Conservation (phyloP, 2,329 filamentous ascomycete species). For the Dichotomopilus funicola region DNA sequence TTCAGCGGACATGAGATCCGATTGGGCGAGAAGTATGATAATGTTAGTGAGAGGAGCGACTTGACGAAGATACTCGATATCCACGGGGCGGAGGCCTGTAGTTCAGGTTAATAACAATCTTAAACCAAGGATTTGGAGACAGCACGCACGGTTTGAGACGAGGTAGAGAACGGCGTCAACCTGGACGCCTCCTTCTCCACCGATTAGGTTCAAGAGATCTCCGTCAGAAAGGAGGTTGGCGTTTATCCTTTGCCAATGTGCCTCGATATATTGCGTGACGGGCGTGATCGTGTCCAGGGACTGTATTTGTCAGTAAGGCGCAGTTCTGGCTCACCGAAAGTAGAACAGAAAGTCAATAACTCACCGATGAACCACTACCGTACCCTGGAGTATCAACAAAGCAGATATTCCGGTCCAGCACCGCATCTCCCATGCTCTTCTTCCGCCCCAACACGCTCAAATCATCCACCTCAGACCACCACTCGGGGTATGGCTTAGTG, state of each 20-base stretch:
- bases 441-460: slow-evolving; percentile 51
- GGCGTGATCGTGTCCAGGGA: slow-evolving; percentile 51
- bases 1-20: slow-evolving; percentile 59
- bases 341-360: slow-evolving; percentile 22
- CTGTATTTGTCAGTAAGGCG: slow-evolving; percentile 25
- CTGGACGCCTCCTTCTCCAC: slow-evolving; percentile 73
- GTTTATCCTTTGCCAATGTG: slow-evolving; percentile 57
- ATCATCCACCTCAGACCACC: slow-evolving; percentile 79
- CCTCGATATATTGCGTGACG: slow-evolving; percentile 66
- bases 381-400: slow-evolving; percentile 81
- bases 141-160: slow-evolving; percentile 58
- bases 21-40: slow-evolving; percentile 71
- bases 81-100: slow-evolving; percentile 51
- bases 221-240: slow-evolving; percentile 59
- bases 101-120: slow-evolving; percentile 20
- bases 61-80: slow-evolving; percentile 65
- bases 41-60: slow-evolving; percentile 73
- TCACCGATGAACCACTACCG: slow-evolving; percentile 45
- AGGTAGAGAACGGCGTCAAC: slow-evolving; percentile 85
- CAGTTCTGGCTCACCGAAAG: neutral
- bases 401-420: slow-evolving; percentile 86
- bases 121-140: neutral
- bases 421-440: slow-evolving; percentile 66
- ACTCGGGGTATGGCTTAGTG: slow-evolving; percentile 76
- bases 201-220: slow-evolving; percentile 71